A percentile compares a stretch with the other conserved stretches of the same genome.
These are phyloP conservation scores for Fusarium sarcochroum DNA, from an alignment of 2,329 filamentous ascomycete genomes.

Conservation along the genomic window DNA sequence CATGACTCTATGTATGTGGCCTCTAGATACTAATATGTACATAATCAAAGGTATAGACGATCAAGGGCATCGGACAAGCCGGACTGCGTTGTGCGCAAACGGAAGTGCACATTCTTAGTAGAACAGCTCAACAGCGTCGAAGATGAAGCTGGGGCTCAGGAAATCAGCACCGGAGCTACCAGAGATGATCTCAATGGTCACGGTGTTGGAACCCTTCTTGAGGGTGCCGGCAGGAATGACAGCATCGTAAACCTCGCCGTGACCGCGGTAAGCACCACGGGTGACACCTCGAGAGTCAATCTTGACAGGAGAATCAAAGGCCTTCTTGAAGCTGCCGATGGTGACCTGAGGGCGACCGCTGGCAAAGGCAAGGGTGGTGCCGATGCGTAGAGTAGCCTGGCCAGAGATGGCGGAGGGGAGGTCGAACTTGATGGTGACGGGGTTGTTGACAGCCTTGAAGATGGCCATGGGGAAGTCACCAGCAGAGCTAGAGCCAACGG, in stretches of 20 bases:
- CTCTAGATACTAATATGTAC: conserved; percentile 42
- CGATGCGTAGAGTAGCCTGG: conserved; percentile 72
- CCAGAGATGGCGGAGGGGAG: conserved; percentile 63
- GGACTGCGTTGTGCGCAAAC: background rate
- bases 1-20: conserved; percentile 14
- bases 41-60: conserved; percentile 13
- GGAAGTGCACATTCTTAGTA: conserved; percentile 24
- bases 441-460: conserved; percentile 72
- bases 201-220: conserved; percentile 72
- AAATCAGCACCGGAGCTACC: conserved; percentile 69
- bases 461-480: conserved; percentile 75
- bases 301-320: conserved; percentile 68
- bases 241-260: conserved; percentile 75
- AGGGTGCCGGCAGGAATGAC: conserved; percentile 72
- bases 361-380: conserved; percentile 74
- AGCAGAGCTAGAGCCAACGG: conserved; percentile 67
- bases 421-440: conserved; percentile 72
- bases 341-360: conserved; percentile 71
- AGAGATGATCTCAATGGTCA: conserved; percentile 71
- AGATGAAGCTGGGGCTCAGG: conserved; percentile 68
- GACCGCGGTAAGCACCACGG: conserved; percentile 74
- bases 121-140: conserved; percentile 49
- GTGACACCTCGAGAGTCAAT: conserved; percentile 76
- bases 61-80: background rate
- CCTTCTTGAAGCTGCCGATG: conserved; percentile 65